These are phyloP conservation scores for Acanthamoeba triangularis DNA, from an alignment of 208 protist genomes.

Conservation along the genomic window DNA sequence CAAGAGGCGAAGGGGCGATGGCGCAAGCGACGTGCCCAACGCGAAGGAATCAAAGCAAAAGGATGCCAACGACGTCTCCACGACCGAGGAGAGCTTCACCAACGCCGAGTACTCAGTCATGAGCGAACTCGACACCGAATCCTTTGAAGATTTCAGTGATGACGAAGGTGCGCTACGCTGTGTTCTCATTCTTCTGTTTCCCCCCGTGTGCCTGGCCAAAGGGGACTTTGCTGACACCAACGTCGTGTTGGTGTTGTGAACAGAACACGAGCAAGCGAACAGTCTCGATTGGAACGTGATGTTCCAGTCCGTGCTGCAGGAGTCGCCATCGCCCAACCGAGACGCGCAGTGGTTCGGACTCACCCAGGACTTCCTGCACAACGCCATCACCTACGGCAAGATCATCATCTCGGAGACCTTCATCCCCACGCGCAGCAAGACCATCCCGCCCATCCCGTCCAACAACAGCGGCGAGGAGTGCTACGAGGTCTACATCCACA, in stretches of 20 bases:
- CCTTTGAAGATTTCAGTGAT: conserved; percentile 75
- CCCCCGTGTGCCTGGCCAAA: too few relatives aligned
- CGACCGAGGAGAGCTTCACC: conserved; percentile 77
- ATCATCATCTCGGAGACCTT: conserved; percentile 79
- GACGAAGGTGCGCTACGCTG: conserved; percentile 57
- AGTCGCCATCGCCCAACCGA: conserved; percentile 34
- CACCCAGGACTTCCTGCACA: conserved; percentile 77
- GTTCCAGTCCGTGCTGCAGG: conserved; percentile 71
- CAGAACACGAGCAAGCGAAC: conserved; percentile 74
- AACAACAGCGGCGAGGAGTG: conserved; percentile 70
- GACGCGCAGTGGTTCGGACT: conserved; percentile 67
- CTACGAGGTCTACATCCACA: conserved; percentile 68
- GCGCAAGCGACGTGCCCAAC: not conserved
- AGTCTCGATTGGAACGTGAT: conserved; percentile 75
- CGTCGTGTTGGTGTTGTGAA: not conserved
- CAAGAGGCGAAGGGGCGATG: conserved; percentile 5
- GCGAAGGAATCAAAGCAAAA: conserved; percentile 65
- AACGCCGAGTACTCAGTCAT: conserved; percentile 77
- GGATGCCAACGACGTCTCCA: conserved; percentile 68
- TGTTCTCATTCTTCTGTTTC: not conserved
- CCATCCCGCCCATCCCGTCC: conserved; percentile 40
- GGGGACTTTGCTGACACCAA: not conserved
- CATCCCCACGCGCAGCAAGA: conserved; percentile 69
- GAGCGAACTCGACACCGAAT: conserved; percentile 77
- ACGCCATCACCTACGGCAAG: conserved; percentile 75